A percentile compares a stretch with the other conserved stretches of the same genome.
These are phyloP conservation scores for Tylopilus orsonianus DNA, from an alignment of 1,284 basidiomycete genomes.

Conservation along the genomic window DNA sequence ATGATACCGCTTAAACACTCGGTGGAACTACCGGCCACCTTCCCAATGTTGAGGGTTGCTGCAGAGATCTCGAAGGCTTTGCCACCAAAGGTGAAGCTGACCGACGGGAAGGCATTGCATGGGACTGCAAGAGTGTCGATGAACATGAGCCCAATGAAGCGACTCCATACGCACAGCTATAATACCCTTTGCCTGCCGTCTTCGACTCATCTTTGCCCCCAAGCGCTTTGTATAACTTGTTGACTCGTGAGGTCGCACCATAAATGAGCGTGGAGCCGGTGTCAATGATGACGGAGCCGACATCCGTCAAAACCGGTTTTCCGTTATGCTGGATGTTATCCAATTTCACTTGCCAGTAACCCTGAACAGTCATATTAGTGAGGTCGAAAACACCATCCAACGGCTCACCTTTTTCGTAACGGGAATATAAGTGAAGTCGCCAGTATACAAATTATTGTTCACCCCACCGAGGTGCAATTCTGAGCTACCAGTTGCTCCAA, in stretches of 20 bases:
- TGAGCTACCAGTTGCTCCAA: constrained; percentile 37
- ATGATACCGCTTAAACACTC: constrained; percentile 35
- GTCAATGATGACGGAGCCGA: constrained; percentile 40
- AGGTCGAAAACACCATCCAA: background rate
- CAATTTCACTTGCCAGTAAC: constrained; percentile 33
- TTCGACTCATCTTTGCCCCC: constrained; percentile 12
- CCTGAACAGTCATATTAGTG: constrained; percentile 16
- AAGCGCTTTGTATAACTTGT: constrained; percentile 36
- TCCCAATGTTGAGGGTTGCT: constrained; percentile 39
- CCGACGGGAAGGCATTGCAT: constrained; percentile 36
- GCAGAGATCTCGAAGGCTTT: constrained; percentile 39
- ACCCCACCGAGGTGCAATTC: constrained; percentile 43
- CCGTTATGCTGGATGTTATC: constrained; percentile 19
- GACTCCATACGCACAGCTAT: constrained; percentile 15
- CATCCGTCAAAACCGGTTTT: constrained; percentile 6
- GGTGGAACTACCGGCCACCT: constrained; percentile 21
- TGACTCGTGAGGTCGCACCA: constrained; percentile 44
- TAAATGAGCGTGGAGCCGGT: constrained; percentile 49
- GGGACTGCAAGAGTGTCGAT: constrained; percentile 38
- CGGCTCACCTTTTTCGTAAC: constrained; percentile 18
- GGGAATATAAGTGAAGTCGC: constrained; percentile 14
- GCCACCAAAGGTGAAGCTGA: constrained; percentile 44
- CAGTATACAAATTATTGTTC: constrained; percentile 20
- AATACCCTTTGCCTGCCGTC: constrained; percentile 11
- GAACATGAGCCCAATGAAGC: constrained; percentile 18